Percentiles rank a stretch among this genome's conserved stretches.
Evolutionary conservation across 2,329 filamentous ascomycete species (phyloP).

Genomic region (Alternaria solani): DNA sequence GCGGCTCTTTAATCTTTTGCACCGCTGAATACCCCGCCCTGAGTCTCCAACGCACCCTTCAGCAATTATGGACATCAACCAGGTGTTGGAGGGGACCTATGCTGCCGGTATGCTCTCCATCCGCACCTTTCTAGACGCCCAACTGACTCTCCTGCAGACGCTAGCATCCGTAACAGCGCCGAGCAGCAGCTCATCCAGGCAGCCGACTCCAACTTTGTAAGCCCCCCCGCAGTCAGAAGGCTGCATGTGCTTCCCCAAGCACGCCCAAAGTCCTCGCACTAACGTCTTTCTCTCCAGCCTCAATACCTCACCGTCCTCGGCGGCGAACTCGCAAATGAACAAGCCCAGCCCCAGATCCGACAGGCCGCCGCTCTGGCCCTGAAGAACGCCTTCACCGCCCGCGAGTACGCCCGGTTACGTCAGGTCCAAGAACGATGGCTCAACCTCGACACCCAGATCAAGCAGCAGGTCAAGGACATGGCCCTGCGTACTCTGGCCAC

Average conservation of each 20-base stretch:
- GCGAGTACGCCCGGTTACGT: conserved; percentile 85
- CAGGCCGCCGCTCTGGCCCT: conserved; percentile 93
- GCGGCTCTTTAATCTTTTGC: conserved; percentile 25
- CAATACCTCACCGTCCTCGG: conserved; percentile 85
- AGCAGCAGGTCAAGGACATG: conserved; percentile 85
- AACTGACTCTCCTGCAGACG: conserved; percentile 69
- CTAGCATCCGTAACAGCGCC: conserved; percentile 84
- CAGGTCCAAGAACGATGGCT: conserved; percentile 96
- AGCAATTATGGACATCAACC: conserved; percentile 91
- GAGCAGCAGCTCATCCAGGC: conserved; percentile 94
- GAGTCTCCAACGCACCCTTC: conserved; percentile 37
- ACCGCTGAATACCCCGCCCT: conserved; percentile 36
- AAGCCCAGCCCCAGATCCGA: conserved; percentile 82
- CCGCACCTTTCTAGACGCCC: conserved; percentile 36
- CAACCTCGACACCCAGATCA: conserved; percentile 80
- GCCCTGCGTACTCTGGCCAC: conserved; percentile 88
- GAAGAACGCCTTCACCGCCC: conserved; percentile 97
- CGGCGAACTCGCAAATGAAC: conserved; percentile 91
- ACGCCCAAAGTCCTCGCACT: conserved; percentile 38
- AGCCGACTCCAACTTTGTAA: conserved; percentile 93
- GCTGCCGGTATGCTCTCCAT: conserved; percentile 76
- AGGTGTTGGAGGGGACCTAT: conserved; percentile 96
- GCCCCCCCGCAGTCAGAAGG: conserved; percentile 47
- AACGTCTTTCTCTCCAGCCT: conserved; percentile 65
- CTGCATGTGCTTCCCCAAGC: conserved; percentile 23